phyloP scores from a whole-genome alignment of 1,139 yeast genomes.

The Blastobotrys arbuscula region DNA sequence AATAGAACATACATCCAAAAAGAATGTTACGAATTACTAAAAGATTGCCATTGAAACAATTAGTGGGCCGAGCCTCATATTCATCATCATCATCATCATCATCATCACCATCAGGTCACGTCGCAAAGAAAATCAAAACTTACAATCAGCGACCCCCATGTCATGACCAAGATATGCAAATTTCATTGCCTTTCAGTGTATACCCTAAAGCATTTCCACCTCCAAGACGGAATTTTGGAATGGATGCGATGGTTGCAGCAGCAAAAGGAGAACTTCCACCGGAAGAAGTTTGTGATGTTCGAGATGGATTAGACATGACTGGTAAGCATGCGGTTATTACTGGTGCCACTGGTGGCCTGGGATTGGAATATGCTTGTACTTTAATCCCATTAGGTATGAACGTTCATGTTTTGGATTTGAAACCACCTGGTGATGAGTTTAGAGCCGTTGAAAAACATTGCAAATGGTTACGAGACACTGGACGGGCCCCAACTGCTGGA shows the following conservation, averaged over 20 bases:
- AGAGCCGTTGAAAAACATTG: conserved; percentile 49
- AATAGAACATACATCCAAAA: background rate
- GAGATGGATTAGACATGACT: conserved; percentile 40
- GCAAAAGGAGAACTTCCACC: background rate
- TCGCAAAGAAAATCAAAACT: background rate
- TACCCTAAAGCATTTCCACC: conserved; percentile 1
- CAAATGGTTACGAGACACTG: conserved; percentile 42
- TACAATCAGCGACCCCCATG: background rate
- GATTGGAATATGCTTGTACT: conserved; percentile 44
- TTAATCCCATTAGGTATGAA: conserved; percentile 29
- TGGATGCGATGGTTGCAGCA: conserved; percentile 3
- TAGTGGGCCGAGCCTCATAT: background rate
- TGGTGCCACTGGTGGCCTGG: conserved; percentile 80
- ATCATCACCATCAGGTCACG: conserved; percentile 1
- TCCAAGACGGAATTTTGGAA: conserved; percentile 1
- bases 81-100: too few relatives aligned
- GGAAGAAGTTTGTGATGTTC: conserved; percentile 5
- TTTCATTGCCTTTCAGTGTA: background rate
- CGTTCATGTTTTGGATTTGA: conserved; percentile 66
- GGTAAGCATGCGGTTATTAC: conserved; percentile 69
- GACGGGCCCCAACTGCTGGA: conserved; percentile 5
- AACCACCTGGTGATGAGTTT: conserved; percentile 41
- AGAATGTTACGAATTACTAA: conserved; percentile 1
- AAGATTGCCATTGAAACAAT: background rate
- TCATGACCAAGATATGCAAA: background rate